Evolutionary conservation across 2,329 filamentous ascomycete species (phyloP).

Genomic region (Lasiodiplodia gonubiensis): DNA sequence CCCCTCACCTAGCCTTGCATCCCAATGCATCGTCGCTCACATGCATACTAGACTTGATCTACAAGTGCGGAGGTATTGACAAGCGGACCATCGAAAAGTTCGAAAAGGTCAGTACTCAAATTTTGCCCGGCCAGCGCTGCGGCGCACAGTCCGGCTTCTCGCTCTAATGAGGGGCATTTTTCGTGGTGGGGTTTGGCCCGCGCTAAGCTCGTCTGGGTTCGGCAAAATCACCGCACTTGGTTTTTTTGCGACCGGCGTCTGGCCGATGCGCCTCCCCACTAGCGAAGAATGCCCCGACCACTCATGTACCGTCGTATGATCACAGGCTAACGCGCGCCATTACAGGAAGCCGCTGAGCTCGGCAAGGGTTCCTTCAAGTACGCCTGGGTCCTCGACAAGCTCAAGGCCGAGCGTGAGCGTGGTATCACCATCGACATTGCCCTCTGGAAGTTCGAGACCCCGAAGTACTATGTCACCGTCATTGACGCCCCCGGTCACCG

Average conservation of each 20-base stretch:
- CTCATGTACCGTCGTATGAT: slow-evolving; percentile 25
- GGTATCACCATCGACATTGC: slow-evolving; percentile 99
- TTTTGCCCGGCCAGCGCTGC: slow-evolving; percentile 30
- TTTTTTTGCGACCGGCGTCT: slow-evolving; percentile 24
- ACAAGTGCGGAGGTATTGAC: slow-evolving; percentile 99
- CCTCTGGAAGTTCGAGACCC: slow-evolving; percentile 99
- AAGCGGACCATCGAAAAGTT: slow-evolving; percentile 99
- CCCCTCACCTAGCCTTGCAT: slow-evolving; percentile 36
- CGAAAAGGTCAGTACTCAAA: slow-evolving; percentile 91
- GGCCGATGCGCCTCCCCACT: not conserved
- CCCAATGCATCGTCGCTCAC: slow-evolving; percentile 39
- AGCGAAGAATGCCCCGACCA: not conserved
- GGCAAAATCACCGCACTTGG: slow-evolving; percentile 28
- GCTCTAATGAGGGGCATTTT: slow-evolving; percentile 44
- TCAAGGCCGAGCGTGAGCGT: slow-evolving; percentile 99
- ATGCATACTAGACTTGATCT: slow-evolving; percentile 84
- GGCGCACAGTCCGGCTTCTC: slow-evolving; percentile 38
- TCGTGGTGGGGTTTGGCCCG: slow-evolving; percentile 46
- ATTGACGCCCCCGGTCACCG: slow-evolving; percentile 99
- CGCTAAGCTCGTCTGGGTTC: slow-evolving; percentile 41
- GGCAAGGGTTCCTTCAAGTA: slow-evolving; percentile 99
- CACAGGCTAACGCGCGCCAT: slow-evolving; percentile 46
- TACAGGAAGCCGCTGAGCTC: slow-evolving; percentile 97
- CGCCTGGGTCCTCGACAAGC: slow-evolving; percentile 99
- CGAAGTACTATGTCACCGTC: slow-evolving; percentile 97